phyloP scores from a whole-genome alignment of 192 early-diverging fungal species.

The Phlyctochytrium bullatum region DNA sequence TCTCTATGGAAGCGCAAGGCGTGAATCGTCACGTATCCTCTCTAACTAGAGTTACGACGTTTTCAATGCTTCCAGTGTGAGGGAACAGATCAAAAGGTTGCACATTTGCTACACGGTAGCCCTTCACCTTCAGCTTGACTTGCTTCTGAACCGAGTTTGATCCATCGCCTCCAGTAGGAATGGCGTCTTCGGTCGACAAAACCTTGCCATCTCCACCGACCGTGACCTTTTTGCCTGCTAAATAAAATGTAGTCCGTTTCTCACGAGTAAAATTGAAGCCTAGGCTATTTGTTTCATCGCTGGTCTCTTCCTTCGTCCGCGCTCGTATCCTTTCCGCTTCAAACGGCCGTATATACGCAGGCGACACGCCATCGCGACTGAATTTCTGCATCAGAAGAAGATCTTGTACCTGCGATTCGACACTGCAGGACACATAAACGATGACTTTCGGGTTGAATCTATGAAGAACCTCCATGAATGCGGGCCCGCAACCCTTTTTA shows the following conservation, averaged over 20 bases:
- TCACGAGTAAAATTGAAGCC: too few relatives aligned
- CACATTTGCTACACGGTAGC: conserved; percentile 57
- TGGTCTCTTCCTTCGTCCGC: background rate
- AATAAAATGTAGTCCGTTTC: conserved; percentile 3
- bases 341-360: background rate
- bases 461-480: conserved; percentile 65
- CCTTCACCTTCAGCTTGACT: conserved; percentile 26
- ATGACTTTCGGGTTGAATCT: conserved; percentile 66
- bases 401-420: conserved; percentile 60
- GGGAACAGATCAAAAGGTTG: conserved; percentile 75
- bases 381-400: conserved; percentile 40
- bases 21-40: too few relatives aligned
- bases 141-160: background rate
- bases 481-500: conserved; percentile 62
- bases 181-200: background rate
- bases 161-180: background rate
- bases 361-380: conserved; percentile 16
- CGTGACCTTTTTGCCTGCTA: conserved; percentile 26
- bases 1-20: conserved; percentile 18
- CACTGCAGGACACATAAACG: conserved; percentile 70
- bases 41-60: conserved; percentile 62
- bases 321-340: background rate
- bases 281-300: background rate
- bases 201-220: background rate
- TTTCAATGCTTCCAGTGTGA: conserved; percentile 68